Evolutionary conservation across 305 asterid species (phyloP).

Genomic region (Solanum hybrid): DNA sequence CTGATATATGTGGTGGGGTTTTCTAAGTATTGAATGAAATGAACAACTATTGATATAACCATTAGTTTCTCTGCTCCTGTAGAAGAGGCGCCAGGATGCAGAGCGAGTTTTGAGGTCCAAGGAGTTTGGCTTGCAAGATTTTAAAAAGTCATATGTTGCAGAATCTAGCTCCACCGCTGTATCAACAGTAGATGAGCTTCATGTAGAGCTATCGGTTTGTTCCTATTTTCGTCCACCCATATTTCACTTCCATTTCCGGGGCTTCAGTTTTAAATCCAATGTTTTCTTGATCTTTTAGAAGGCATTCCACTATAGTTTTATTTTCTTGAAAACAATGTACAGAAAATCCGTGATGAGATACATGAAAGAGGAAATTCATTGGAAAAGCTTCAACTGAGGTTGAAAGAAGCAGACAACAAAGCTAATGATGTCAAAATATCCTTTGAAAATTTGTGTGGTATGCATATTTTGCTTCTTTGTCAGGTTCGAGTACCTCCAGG

Average conservation of each 20-base stretch:
- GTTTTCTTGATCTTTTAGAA: not conserved
- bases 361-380: conserved; percentile 36
- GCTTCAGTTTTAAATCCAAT: conserved; percentile 7
- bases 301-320: not conserved
- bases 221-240: conserved; percentile 10
- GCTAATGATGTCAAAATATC: conserved; percentile 35
- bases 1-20: not conserved
- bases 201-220: conserved; percentile 61
- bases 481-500: conserved; percentile 1
- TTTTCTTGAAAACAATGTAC: conserved; percentile 20
- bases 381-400: conserved; percentile 42
- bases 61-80: conserved; percentile 17
- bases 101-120: conserved; percentile 47
- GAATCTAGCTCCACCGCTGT: conserved; percentile 43
- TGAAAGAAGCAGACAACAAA: conserved; percentile 45
- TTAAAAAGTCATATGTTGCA: conserved; percentile 38
- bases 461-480: conserved; percentile 15
- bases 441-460: conserved; percentile 56
- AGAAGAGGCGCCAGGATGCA: conserved; percentile 43
- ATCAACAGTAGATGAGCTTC: conserved; percentile 62
- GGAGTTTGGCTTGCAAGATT: conserved; percentile 49
- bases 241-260: not conserved
- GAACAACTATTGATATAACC: not conserved
- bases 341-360: conserved; percentile 53
- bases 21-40: not conserved